phyloP scores from a whole-genome alignment of 176 grass and related monocot species.

The Luzula sylvatica region DNA sequence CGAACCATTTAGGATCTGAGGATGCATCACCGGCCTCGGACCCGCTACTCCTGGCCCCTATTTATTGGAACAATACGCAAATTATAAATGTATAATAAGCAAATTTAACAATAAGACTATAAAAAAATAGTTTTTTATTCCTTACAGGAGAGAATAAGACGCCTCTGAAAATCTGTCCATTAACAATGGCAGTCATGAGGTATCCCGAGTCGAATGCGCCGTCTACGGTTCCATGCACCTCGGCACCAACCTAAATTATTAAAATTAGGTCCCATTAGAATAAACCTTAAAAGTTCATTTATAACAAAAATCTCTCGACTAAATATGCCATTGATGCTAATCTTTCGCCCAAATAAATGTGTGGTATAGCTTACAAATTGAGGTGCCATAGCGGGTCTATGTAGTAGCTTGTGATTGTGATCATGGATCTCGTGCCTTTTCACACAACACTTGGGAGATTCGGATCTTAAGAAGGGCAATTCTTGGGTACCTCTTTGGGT shows the following conservation, averaged over 20 bases:
- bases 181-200: slow-evolving; percentile 80
- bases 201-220: slow-evolving; percentile 93
- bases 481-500: not conserved
- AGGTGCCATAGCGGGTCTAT: slow-evolving; percentile 18
- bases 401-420: slow-evolving; percentile 39
- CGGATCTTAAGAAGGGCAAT: slow-evolving; percentile 6
- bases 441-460: slow-evolving; percentile 6
- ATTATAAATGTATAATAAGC: no score
- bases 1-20: slow-evolving; percentile 45
- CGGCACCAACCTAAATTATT: slow-evolving; percentile 56
- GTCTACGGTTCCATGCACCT: slow-evolving; percentile 71
- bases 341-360: no score
- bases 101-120: no score
- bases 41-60: slow-evolving; percentile 55
- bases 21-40: slow-evolving; percentile 40
- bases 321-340: no score
- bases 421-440: slow-evolving; percentile 49
- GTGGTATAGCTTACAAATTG: slow-evolving; percentile 36
- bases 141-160: slow-evolving; percentile 89
- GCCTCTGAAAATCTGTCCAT: slow-evolving; percentile 81
- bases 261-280: not conserved
- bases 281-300: not conserved
- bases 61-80: not conserved
- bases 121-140: no score
- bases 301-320: not conserved